phyloP scores from a whole-genome alignment of 805 yeast genomes.

The Candida maesae region DNA sequence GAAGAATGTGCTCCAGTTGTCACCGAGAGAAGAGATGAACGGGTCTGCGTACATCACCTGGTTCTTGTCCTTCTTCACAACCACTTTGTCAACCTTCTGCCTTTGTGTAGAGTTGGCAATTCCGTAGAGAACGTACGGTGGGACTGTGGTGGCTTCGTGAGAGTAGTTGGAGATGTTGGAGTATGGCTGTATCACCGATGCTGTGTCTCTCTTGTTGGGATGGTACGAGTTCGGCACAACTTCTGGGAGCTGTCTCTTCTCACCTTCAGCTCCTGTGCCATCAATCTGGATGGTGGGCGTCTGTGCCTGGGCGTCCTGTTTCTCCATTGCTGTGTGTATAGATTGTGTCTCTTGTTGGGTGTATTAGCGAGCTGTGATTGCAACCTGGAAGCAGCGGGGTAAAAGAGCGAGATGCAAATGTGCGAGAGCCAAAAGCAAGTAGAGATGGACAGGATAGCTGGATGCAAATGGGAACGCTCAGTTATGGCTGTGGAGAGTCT shows the following conservation, averaged over 20 bases:
- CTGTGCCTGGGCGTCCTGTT: too few relatives aligned
- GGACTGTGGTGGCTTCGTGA: slow-evolving; percentile 43
- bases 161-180: slow-evolving; percentile 31
- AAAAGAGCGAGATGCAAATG: too few relatives aligned
- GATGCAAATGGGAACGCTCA: too few relatives aligned
- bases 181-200: slow-evolving; percentile 11
- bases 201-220: too few relatives aligned
- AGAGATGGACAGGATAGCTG: too few relatives aligned
- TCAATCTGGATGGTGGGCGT: background rate
- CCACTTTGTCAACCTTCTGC: slow-evolving; percentile 11
- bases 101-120: slow-evolving; percentile 33
- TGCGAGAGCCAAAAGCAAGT: too few relatives aligned
- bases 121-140: slow-evolving; percentile 63
- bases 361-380: background rate
- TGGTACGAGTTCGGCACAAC: background rate
- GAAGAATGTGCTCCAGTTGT: slow-evolving; percentile 51
- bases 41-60: slow-evolving; percentile 26
- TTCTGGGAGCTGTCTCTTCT: background rate
- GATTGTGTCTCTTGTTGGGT: background rate
- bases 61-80: slow-evolving; percentile 7
- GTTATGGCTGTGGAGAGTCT: too few relatives aligned
- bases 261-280: background rate
- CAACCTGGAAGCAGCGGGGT: too few relatives aligned
- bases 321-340: background rate
- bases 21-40: slow-evolving; percentile 34